Conservation (phyloP, 371 early-diverging fungal species). For the Neoconidiobolus thromboides region DNA sequence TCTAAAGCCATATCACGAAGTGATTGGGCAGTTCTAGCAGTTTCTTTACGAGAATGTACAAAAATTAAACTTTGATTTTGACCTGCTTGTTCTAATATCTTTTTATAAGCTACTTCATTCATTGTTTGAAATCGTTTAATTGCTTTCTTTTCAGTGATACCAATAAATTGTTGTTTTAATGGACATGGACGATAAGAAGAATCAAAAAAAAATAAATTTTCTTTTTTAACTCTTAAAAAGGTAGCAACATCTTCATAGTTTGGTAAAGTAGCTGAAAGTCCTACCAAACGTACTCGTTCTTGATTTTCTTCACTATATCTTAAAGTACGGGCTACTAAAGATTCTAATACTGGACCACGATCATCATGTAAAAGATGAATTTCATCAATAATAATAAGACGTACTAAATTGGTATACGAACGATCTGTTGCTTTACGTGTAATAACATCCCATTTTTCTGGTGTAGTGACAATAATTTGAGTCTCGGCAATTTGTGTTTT, state of each 20-base stretch:
- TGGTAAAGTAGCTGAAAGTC: slow-evolving; percentile 96
- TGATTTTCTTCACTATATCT: slow-evolving; percentile 81
- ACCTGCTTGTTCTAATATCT: slow-evolving; percentile 74
- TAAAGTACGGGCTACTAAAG: slow-evolving; percentile 84
- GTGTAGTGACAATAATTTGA: slow-evolving; percentile 97
- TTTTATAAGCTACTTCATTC: slow-evolving; percentile 90
- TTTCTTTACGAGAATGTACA: slow-evolving; percentile 94
- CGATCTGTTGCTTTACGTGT: slow-evolving; percentile 92
- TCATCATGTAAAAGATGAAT: slow-evolving; percentile 98
- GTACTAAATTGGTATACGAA: slow-evolving; percentile 76
- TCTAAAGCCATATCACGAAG: slow-evolving; percentile 81
- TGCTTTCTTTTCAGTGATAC: slow-evolving; percentile 88
- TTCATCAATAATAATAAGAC: slow-evolving; percentile 97
- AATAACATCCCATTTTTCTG: slow-evolving; percentile 99
- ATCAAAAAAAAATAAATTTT: slow-evolving; percentile 88
- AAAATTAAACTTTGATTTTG: slow-evolving; percentile 93
- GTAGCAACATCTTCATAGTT: slow-evolving; percentile 95
- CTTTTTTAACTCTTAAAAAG: slow-evolving; percentile 78
- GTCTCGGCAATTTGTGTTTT: slow-evolving; percentile 86
- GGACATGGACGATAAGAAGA: slow-evolving; percentile 86
- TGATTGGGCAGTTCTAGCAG: slow-evolving; percentile 80
- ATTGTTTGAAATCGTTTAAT: slow-evolving; percentile 83
- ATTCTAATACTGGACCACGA: slow-evolving; percentile 97
- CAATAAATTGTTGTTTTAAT: slow-evolving; percentile 84
- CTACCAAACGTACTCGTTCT: slow-evolving; percentile 85